phyloP scores from a whole-genome alignment of 306 rosid species.

The Citrullus amarus region DNA sequence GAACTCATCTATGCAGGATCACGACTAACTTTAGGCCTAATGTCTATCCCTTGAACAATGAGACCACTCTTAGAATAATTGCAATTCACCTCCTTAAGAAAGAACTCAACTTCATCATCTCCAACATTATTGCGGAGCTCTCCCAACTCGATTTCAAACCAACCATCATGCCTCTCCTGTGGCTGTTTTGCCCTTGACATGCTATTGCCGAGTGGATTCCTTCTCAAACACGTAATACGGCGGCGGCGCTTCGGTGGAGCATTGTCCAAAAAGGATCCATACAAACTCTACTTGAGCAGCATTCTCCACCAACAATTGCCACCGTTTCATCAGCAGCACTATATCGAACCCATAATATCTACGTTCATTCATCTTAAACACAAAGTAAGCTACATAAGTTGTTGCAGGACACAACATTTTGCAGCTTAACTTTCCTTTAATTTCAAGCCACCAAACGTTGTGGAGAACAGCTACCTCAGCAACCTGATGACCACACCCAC shows the following conservation, averaged over 20 bases:
- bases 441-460: constrained; percentile 1
- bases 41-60: constrained; percentile 7
- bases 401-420: constrained; percentile 3
- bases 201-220: background rate
- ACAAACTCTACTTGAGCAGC: background rate
- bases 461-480: constrained; percentile 5
- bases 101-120: constrained; percentile 4
- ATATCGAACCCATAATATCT: background rate
- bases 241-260: background rate
- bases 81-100: background rate
- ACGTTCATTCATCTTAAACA: constrained; percentile 1
- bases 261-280: background rate
- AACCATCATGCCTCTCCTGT: background rate
- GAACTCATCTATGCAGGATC: background rate
- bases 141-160: constrained; percentile 11
- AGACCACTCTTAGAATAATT: constrained; percentile 2
- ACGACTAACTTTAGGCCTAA: background rate
- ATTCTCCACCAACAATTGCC: background rate
- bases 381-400: constrained; percentile 12
- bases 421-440: background rate
- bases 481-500: background rate
- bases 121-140: background rate
- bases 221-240: background rate
- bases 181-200: background rate
- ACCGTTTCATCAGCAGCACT: background rate